Evolutionary conservation across 306 rosid species (phyloP).

Genomic region (Castanopsis chinensis): DNA sequence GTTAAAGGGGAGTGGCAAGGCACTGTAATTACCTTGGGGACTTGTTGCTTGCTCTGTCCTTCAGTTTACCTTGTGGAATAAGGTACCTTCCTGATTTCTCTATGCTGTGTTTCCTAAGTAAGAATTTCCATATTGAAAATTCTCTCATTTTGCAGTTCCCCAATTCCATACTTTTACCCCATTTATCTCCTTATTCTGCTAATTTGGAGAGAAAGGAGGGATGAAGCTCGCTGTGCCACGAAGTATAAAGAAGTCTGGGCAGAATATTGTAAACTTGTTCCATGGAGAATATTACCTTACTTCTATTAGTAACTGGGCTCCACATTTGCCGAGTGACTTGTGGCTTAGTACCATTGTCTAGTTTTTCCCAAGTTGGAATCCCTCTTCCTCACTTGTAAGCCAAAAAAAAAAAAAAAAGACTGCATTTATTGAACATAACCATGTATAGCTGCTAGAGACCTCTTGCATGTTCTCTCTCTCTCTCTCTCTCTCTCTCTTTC

Average conservation of each 20-base stretch:
- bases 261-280: conserved; percentile 69
- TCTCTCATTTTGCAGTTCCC: conserved; percentile 65
- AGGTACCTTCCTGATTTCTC: conserved; percentile 45
- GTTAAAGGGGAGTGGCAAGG: conserved; percentile 85
- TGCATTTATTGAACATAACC: not conserved
- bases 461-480: too few relatives aligned
- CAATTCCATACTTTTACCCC: conserved; percentile 92
- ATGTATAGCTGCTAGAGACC: not conserved
- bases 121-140: conserved; percentile 1
- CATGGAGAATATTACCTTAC: conserved; percentile 93
- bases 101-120: not conserved
- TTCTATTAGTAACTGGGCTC: conserved; percentile 33
- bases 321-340: too few relatives aligned
- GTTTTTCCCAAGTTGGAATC: too few relatives aligned
- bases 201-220: conserved; percentile 90
- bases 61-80: conserved; percentile 94
- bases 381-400: too few relatives aligned
- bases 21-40: conserved; percentile 97
- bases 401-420: too few relatives aligned
- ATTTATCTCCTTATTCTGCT: conserved; percentile 87
- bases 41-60: conserved; percentile 87
- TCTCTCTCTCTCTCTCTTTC: too few relatives aligned
- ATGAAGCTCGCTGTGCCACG: conserved; percentile 90
- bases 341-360: too few relatives aligned
- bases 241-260: conserved; percentile 85